Evolutionary conservation across 2,329 filamentous ascomycete genomes (phyloP), one percentile per base, ranked within the genome.

Genomic region (Lecanosticta acicola): DNA sequence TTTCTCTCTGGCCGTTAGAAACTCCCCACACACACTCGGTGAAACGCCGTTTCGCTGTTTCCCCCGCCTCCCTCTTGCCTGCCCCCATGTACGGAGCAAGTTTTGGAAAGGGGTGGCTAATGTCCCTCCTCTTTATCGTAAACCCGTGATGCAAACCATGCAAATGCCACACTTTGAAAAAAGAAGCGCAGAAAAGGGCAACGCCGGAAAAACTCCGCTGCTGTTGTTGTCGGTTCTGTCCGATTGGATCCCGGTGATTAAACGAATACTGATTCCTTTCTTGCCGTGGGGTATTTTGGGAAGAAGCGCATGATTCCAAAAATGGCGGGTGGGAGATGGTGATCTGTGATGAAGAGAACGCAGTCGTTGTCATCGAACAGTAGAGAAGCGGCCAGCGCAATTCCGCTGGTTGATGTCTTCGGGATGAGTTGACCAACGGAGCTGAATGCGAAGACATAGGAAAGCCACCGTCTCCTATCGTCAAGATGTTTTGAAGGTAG

Each of bases 391-490:
- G n/a, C 53, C 53, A 46, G 53, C 53, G 48, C 50, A 49, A 38
- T 11, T 29, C 11, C 7, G 24, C 11, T 29, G 5, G 24, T 11
- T 11, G 24, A 29, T 50, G 32, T 50, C 39, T 43, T 45, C 42
- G 19, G 16, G 36, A 26, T 29, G 34, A 24, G 29, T 34, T 54
- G 51, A 48, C 48, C 44, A 58, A 57, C 56, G 56, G 50, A 55
- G 52, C 54, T 57, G 48, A n/a, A 55, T 57, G 54, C 52, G 43
- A 49, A 11, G 39, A 54, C 54, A 58, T 50, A 56, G 35, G 53
- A 55, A 39, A 53, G 33, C 13, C 19, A n/a, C 21, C 19, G 3
- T 26, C 19, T 19, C 8, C 17, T 37, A 17, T 37, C 32, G 32
- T 37, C 14, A 19, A 20, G 16, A 19, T 41, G 26, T n/a, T n/a